Percentiles rank a stretch among this genome's conserved stretches.
Evolutionary conservation across 768 basidiomycete species (phyloP).

Genomic region (Dioszegia aurantiaca): DNA sequence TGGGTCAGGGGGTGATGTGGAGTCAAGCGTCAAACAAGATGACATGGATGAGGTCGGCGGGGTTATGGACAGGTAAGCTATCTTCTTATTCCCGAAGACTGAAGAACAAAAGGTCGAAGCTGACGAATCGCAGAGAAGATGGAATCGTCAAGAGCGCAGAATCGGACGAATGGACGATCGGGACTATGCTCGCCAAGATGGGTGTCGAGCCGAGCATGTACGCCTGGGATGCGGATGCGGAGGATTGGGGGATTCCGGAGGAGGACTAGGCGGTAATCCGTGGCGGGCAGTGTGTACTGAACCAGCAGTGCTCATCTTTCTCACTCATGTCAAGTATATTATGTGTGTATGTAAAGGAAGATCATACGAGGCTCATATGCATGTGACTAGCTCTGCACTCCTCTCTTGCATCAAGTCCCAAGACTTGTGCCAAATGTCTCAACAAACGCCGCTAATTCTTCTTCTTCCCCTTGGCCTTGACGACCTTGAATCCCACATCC

Average conservation of each 20-base stretch:
- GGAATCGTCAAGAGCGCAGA: background rate
- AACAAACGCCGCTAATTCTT: slow-evolving; percentile 28
- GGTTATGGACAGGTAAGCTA: no score
- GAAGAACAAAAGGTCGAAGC: background rate
- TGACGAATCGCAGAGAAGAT: slow-evolving; percentile 1
- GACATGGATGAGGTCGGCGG: background rate
- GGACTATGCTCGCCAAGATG: slow-evolving; percentile 40
- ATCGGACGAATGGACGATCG: slow-evolving; percentile 23
- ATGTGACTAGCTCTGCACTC: background rate
- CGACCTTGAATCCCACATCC: slow-evolving; percentile 87
- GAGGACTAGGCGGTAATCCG: background rate
- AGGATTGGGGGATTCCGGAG: slow-evolving; percentile 38
- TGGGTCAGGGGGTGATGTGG: slow-evolving; percentile 3
- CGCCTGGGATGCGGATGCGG: slow-evolving; percentile 40
- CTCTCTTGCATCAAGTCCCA: background rate
- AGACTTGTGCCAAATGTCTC: background rate
- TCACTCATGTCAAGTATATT: background rate
- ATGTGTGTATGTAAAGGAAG: background rate
- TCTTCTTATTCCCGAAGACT: no score
- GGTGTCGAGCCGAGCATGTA: slow-evolving; percentile 44
- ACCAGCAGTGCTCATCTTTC: background rate
- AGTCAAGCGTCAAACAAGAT: background rate
- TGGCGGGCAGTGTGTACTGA: no score
- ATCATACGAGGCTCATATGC: background rate
- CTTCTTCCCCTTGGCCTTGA: slow-evolving; percentile 88